Evolutionary conservation across 225 moss, liverwort and hornwort species (phyloP), one percentile per base, ranked within the genome.

Genomic region (Pseudoscleropodium purum): DNA sequence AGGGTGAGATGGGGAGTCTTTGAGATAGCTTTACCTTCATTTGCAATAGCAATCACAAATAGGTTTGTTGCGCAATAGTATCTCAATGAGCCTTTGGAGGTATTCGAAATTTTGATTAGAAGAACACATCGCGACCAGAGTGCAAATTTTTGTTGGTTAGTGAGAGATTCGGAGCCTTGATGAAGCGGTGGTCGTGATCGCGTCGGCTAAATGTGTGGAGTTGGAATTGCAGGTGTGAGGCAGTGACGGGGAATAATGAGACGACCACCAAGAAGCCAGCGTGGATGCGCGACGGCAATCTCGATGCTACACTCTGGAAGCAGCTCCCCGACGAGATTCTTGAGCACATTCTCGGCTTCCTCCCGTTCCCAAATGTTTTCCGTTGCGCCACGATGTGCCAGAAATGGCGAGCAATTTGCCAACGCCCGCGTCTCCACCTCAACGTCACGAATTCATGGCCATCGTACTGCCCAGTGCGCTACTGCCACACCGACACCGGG

Each of bases 311-410:
- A 43, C 76, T 96, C 36, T 96, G 97, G 97, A 91, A 89, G 33
- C 73, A 90, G 33, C 79, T 96, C 37, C 96, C 96, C 2, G 89
- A 87, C 31, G 96, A 95, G 63, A 87, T 97, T 14, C 75, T 93
- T 31, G 87, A 92, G 45, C 94, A 92, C 60, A 91, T 95, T 69
- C 76, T 97, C 20, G 90, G 91, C 13, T 92, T 91, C 43, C 94
- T 97, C 18, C 95, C 97, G 14, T 90, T 96, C 54, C 90, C 92
- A 5, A 90, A 86, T 86, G 88, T 95, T 45, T 95, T 94, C 86
- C 94, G 92, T 21, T 92, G 89, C 79, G 82, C 92, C 26, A 91
- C 93, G 4, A 93, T 97, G 64, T 97, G 95, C 80, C 94, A 92
- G 89, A 85, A 91, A 20, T 97, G 96, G 96, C 93, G 91, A 33